These are phyloP conservation scores for Candida corydali DNA, from an alignment of 805 yeast genomes.

Conservation along the genomic window DNA sequence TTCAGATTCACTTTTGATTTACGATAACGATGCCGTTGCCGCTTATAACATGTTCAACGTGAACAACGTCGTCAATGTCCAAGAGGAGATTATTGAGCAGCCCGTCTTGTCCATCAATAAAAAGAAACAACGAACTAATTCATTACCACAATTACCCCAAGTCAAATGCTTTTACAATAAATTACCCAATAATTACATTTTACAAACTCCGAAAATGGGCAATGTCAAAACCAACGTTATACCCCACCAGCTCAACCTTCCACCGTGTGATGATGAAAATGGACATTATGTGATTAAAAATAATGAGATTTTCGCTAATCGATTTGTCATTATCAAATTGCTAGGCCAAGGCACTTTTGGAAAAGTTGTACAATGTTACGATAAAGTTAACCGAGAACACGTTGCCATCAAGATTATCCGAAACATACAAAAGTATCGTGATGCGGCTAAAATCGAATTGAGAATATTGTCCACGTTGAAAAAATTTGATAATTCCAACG, in stretches of 20 bases:
- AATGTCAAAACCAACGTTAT: conserved; percentile 36
- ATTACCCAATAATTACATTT: conserved; percentile 31
- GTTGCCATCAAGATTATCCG: conserved; percentile 93
- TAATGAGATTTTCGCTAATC: conserved; percentile 64
- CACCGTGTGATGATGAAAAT: conserved; percentile 59
- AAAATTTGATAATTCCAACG: conserved; percentile 62
- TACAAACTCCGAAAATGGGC: conserved; percentile 34
- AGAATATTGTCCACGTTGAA: conserved; percentile 74
- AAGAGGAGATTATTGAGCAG: background rate
- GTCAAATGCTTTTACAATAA: conserved; percentile 39
- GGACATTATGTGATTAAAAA: conserved; percentile 68
- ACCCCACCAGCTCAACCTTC: conserved; percentile 28
- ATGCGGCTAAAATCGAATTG: conserved; percentile 90
- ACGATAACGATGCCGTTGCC: conserved; percentile 35
- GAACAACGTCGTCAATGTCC: conserved; percentile 17
- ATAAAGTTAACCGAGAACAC: conserved; percentile 49
- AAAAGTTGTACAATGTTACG: conserved; percentile 81
- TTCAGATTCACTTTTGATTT: conserved; percentile 31
- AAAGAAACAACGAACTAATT: conserved; percentile 39
- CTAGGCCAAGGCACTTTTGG: conserved; percentile 95
- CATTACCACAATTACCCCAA: conserved; percentile 44
- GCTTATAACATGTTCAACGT: conserved; percentile 44
- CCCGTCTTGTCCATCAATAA: background rate
- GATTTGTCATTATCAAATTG: conserved; percentile 63
- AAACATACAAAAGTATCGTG: conserved; percentile 89